Base-by-base conservation (phyloP, 2,329 filamentous ascomycete genomes). In the Aureobasidium sp. region DNA sequence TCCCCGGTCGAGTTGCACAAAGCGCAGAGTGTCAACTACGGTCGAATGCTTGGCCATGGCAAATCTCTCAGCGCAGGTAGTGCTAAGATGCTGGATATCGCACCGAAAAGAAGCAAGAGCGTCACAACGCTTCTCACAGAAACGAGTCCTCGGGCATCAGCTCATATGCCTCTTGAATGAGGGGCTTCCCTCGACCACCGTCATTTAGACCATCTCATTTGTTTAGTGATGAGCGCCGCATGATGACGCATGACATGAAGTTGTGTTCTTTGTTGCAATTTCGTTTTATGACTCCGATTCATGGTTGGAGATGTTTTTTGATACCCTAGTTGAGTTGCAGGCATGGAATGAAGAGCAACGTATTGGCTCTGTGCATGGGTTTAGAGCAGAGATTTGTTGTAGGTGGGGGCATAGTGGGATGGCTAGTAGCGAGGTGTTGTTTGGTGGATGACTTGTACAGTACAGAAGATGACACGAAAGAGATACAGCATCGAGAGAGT, bases 21-120 rank as follows among this genome's bases (percentile, higher is more conserved):
- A 66, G 89, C 90, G 29, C 85, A 80, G 55, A 93, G 87, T 71
- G 78, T 93, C 61, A 83, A 87, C 63, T 77, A 88, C 53, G 82
- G 83, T 61, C 61, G 58, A 42, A 11, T 35, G 21, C 15, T 19
- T 67, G 78, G 80, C 10, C 88, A 92, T 66, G 82, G 78, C 21
- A 81, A 86, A 58, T 87, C 87, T 64, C 85, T 91, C 68, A 92
- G 88, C 68, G 87, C 88, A 46, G 89, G 89, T 53, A 92, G 87
- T 68, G 88, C 88, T 11, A 88, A 84, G 72, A 74, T 93, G 55
- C 75, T 94, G 53, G 85, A 91, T 53, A 79, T 92, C 49, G 23
- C 35, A 9, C 53, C 53, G 40, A 27, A 46, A 17, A 35, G 54
- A 27, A 61, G 62, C 33, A 57, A 35, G 45, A 58, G 55, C 17